Conservation (phyloP, 1,284 basidiomycete genomes). For the Flammula alnicola region DNA sequence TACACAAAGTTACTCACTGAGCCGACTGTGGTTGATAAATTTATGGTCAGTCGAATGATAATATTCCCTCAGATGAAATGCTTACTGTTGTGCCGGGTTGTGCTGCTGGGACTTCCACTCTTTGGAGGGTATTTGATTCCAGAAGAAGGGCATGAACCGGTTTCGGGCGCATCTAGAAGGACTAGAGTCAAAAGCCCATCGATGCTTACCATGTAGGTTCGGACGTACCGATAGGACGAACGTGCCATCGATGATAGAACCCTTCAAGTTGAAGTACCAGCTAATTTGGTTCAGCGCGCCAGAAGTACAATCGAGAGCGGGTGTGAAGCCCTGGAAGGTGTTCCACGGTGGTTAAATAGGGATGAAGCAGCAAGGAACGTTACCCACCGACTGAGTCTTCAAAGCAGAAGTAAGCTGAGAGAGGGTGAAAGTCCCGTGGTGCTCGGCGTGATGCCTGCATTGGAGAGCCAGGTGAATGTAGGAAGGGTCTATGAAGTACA, state of each 20-base stretch:
- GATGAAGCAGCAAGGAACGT: constrained; percentile 10
- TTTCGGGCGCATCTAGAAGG: constrained; percentile 52
- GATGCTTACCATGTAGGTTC: constrained; percentile 4
- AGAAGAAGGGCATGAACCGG: constrained; percentile 54
- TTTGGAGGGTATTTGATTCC: constrained; percentile 74
- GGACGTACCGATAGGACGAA: constrained; percentile 64
- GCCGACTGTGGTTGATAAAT: constrained; percentile 5
- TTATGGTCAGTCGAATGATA: background rate
- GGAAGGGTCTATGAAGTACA: constrained; percentile 59
- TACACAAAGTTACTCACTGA: background rate
- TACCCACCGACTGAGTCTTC: constrained; percentile 49
- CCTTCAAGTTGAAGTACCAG: constrained; percentile 73
- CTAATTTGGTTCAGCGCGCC: constrained; percentile 55
- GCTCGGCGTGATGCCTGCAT: constrained; percentile 75
- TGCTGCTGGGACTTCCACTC: constrained; percentile 35
- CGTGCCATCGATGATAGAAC: constrained; percentile 67
- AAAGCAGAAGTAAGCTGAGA: constrained; percentile 62
- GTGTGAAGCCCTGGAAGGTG: constrained; percentile 48
- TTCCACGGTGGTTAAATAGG: background rate
- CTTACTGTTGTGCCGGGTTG: constrained; percentile 18
- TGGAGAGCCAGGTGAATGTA: constrained; percentile 72
- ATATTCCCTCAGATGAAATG: background rate
- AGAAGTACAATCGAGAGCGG: constrained; percentile 59
- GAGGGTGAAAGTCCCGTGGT: constrained; percentile 60
- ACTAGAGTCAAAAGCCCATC: background rate